Base-by-base conservation (phyloP, 345 rosid genomes). In the Bruguiera sexangula region DNA sequence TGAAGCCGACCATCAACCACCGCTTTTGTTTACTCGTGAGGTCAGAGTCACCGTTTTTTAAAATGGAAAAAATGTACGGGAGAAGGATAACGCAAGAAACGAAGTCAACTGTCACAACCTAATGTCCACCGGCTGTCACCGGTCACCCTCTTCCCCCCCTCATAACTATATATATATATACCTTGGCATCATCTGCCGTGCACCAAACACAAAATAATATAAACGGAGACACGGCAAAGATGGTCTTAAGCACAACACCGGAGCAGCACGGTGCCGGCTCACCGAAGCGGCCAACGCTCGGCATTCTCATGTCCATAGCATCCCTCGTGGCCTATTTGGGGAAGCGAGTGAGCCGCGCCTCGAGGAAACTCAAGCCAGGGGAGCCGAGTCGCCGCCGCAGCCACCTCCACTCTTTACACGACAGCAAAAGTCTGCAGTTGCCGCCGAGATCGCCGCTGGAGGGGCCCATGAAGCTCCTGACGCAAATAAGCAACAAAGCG, bases 291-390 rank as follows among this genome's bases (percentile, higher is more conserved):
- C 68, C 81, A 32, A 67, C 78, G 5, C 20, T 74, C 59, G 70
- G 74, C 62, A 79, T 87, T 57, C 60, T 85, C 43, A 32, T 86
- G 32, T 81, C 93, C 34, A 8, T 84, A 6, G 71, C 80, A 2
- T 71, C 78, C 37, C 67, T 87, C 58, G 69, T 82, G 83, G 80
- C 85, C 66, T 56, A 80, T 30, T 85, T 88, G 67, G 85, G 91
- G 63, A 90, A 83, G 81, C 85, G 79, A 24, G 89, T 87, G 2
- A 51, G 70, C 52, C 82, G 76, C 58, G 65, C 80, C 63, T 84
- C 98, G 0, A 84, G 51, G 39, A 83, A 82, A 83, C 76, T 86
- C 63, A 79, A 66, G 63, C 68, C 67, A 2, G 15, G 6, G 50
- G 56, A 31, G 8, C 59, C 8, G 5, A 18, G 72, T 63, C 5